A percentile compares a stretch with the other conserved stretches of the same genome.
Evolutionary conservation across 805 yeast species (phyloP).

Genomic region (Candida morakotiae): DNA sequence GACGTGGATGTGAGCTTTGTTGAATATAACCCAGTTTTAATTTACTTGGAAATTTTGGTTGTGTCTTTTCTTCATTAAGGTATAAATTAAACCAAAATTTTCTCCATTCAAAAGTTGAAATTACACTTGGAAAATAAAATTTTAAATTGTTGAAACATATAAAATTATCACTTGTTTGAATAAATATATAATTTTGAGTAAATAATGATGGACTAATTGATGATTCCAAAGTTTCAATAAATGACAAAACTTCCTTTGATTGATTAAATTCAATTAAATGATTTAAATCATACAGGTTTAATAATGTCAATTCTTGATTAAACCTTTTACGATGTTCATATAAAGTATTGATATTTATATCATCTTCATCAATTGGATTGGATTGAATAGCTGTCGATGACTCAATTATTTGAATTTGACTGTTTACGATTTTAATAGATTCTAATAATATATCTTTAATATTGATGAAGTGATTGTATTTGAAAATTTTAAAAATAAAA

Average conservation of each 20-base stretch:
- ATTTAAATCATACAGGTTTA: constrained; percentile 1
- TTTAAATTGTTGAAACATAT: constrained; percentile 7
- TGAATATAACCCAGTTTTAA: constrained; percentile 6
- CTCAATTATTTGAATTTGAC: constrained; percentile 10
- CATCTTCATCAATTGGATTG: constrained; percentile 5
- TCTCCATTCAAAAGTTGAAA: constrained; percentile 16
- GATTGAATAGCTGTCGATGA: background rate
- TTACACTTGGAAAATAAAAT: constrained; percentile 7
- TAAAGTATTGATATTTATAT: background rate
- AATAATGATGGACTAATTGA: background rate
- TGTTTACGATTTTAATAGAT: constrained; percentile 13
- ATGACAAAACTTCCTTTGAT: background rate
- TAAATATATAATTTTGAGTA: constrained; percentile 1
- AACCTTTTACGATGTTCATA: constrained; percentile 3
- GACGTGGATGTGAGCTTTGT: no score
- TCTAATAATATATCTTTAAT: constrained; percentile 12
- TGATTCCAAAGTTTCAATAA: background rate
- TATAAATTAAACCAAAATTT: constrained; percentile 16
- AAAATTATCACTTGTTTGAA: constrained; percentile 1
- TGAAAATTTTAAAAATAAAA: constrained; percentile 17
- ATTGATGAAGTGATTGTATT: constrained; percentile 15
- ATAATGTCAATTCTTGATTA: constrained; percentile 3
- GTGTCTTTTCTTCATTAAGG: background rate
- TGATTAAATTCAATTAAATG: constrained; percentile 3
- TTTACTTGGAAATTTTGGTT: background rate